Conservation (phyloP, 2,329 filamentous ascomycete species). For the Penicillium sp. region DNA sequence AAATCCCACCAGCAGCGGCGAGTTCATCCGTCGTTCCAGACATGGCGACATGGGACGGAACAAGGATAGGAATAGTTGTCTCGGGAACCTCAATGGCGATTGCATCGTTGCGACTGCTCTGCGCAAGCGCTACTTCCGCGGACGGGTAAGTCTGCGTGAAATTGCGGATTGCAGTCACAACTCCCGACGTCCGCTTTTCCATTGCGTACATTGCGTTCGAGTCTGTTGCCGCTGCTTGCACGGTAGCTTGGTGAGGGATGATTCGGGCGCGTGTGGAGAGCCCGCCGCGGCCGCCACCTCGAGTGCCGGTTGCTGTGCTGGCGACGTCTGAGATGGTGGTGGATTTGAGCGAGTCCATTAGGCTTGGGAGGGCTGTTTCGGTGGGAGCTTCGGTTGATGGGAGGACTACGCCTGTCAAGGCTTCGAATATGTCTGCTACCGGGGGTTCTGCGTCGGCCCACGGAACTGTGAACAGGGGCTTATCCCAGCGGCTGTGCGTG, state of each 20-base stretch:
- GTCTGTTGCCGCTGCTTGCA: constrained; percentile 40
- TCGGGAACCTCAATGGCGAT: constrained; percentile 39
- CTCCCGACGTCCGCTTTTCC: constrained; percentile 44
- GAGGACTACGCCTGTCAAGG: constrained; percentile 44
- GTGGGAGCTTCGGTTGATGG: constrained; percentile 18
- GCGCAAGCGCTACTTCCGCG: constrained; percentile 36
- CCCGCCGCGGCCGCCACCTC: constrained; percentile 11
- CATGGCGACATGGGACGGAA: constrained; percentile 39
- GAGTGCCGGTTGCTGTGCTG: constrained; percentile 27
- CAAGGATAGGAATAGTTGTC: constrained; percentile 31
- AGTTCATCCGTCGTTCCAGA: constrained; percentile 43
- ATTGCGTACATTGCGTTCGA: constrained; percentile 44
- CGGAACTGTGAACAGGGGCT: constrained; percentile 62
- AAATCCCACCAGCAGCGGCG: constrained; percentile 40
- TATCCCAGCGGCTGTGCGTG: constrained; percentile 64
- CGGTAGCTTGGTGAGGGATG: constrained; percentile 45
- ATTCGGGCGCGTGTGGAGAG: constrained; percentile 28
- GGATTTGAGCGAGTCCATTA: constrained; percentile 21
- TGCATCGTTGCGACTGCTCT: constrained; percentile 25
- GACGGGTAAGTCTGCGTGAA: constrained; percentile 42
- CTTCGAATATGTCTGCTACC: constrained; percentile 60
- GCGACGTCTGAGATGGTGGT: constrained; percentile 27
- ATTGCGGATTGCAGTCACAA: constrained; percentile 42
- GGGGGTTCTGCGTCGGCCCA: constrained; percentile 56
- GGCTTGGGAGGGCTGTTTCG: constrained; percentile 15